Base-by-base conservation (phyloP, 352 stramenopile species). In the Halophytophthora polymorphica region DNA sequence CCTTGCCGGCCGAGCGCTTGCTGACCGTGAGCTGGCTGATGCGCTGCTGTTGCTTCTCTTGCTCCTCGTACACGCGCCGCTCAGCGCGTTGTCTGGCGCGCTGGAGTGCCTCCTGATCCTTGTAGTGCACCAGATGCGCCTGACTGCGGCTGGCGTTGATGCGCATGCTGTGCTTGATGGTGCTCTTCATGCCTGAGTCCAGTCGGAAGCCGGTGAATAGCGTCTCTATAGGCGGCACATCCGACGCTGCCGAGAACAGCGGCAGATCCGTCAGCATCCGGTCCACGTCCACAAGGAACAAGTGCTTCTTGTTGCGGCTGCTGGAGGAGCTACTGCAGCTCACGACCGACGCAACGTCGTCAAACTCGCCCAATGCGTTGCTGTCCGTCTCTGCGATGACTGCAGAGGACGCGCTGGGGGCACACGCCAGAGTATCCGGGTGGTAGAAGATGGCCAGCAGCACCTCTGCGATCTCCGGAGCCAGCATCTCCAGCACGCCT, bases 171-270 rank as follows among this genome's bases (percentile, higher is more conserved):
- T 71, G 56, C 19, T 73, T 73, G 43, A 90, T 80, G 1, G 75
- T 86, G 54, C 62, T 83, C 55, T 90, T 90, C 75, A 88, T 90
- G 35, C 58, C 56, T 10, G 77, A 88, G 54, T 90, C 80, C 19
- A 90, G 55, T 13, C 80, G 75, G 22, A 90, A 87, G 11, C 72
- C 76, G 13, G 75, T 61, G 40, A 88, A 90, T 21, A 86, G 46
- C 21, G 71, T 65, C 17, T 69, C 50, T 43, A 88, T 86, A 3
- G 73, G 64, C 0, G 73, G 60, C 2, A 86, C 60, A 12, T 72
- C 60, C 5, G 37, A 50, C 2, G 51, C 53, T 38, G 38, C 25
- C 2, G 57, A 55, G 45, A 90, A 90, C 12, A 90, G 66, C 25
- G 41, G 33, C 42, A 47, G 61, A 58, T 71, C 58, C 6, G 45